Evolutionary conservation across 202 grass and related monocot species (phyloP).

Genomic region (Bolboschoenoplectus hybrid): DNA sequence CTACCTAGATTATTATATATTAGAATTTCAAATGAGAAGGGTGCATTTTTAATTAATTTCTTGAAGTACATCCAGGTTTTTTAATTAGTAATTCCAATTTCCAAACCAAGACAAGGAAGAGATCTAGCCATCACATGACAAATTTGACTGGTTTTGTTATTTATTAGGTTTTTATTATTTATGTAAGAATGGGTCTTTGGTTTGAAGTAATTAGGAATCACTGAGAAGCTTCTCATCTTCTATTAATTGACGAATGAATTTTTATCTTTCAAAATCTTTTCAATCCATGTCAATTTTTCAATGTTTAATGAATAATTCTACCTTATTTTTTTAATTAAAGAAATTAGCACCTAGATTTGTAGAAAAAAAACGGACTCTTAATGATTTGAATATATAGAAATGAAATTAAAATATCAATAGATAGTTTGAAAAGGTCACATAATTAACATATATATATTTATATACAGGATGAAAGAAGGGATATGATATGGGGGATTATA

Average conservation of each 20-base stretch:
- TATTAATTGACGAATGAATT: not conserved
- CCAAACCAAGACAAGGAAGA: conserved; percentile 31
- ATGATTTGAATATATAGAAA: not conserved
- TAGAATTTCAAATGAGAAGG: not conserved
- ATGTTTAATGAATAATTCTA: not conserved
- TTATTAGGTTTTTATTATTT: not conserved
- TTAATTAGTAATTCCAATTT: conserved; percentile 28
- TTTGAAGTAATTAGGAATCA: not conserved
- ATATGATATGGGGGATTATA: too few relatives aligned
- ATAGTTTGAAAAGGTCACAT: not conserved
- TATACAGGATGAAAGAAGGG: not conserved
- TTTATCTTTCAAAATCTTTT: not conserved
- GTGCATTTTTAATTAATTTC: not conserved
- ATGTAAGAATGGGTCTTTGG: not conserved
- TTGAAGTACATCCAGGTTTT: not conserved
- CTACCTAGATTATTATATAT: conserved; percentile 2
- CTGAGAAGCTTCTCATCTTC: not conserved
- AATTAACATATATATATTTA: not conserved
- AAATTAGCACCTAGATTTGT: not conserved
- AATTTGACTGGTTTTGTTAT: conserved; percentile 9
- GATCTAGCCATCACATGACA: not conserved
- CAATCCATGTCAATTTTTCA: not conserved
- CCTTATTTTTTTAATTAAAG: not conserved
- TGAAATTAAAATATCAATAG: not conserved
- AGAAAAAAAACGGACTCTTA: not conserved